phyloP scores from a whole-genome alignment of 805 yeast genomes.

The Candida dajiaensis region DNA sequence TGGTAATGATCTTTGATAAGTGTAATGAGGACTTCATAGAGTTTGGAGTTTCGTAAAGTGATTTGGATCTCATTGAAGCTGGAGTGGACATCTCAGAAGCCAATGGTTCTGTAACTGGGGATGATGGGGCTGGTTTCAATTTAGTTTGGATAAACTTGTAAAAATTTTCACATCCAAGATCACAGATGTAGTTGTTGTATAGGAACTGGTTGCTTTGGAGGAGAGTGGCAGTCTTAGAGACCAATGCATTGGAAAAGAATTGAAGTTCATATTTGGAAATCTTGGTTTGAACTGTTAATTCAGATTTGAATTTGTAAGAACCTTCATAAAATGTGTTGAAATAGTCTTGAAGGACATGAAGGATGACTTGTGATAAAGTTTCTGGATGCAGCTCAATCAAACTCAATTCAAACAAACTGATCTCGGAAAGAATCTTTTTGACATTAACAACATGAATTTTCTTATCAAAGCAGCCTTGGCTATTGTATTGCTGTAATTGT shows the following conservation, averaged over 20 bases:
- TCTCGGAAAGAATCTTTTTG: conserved; percentile 45
- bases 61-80: neutral
- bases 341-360: conserved; percentile 11
- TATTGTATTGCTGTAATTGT: conserved; percentile 29
- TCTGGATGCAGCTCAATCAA: conserved; percentile 34
- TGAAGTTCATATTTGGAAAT: conserved; percentile 4
- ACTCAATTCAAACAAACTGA: conserved; percentile 41
- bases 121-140: conserved; percentile 8
- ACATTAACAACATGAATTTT: conserved; percentile 37
- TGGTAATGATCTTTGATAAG: conserved; percentile 1
- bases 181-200: conserved; percentile 1
- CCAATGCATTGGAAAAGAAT: conserved; percentile 9
- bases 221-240: conserved; percentile 3
- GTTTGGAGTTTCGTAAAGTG: conserved; percentile 8
- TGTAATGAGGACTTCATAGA: conserved; percentile 3
- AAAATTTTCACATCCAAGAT: neutral
- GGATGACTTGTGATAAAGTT: conserved; percentile 19
- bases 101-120: conserved; percentile 1
- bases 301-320: conserved; percentile 3
- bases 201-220: conserved; percentile 4
- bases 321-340: neutral
- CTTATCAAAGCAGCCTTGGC: conserved; percentile 11
- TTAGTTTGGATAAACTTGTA: conserved; percentile 5
- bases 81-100: conserved; percentile 4
- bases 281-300: neutral